Evolutionary conservation across 805 yeast genomes (phyloP), one percentile per base, ranked within the genome.

Genomic region (Candida anglica): DNA sequence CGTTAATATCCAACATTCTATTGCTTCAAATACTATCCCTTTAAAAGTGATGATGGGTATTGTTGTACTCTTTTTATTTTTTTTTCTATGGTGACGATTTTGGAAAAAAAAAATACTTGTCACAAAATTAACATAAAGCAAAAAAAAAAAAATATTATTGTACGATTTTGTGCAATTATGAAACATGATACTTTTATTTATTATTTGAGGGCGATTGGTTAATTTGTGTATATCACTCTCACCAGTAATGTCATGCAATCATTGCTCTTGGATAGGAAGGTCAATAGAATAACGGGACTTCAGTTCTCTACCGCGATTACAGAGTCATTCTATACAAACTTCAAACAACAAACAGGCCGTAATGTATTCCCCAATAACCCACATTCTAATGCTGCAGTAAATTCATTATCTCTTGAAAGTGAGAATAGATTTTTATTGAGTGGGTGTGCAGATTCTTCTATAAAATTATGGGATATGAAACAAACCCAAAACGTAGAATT

Each of bases 1-100:
- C 84, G 46, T 82, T 71, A 47, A 93, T 86, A 63, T 93, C 98
- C 66, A 93, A 79, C 98, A 93, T 91, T 26, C 10, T 21, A 21
- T n/a, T n/a, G n/a, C n/a, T n/a, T n/a, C n/a, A n/a, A n/a, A n/a
- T n/a, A n/a, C n/a, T n/a, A n/a, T n/a, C n/a, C n/a, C n/a, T n/a
- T n/a, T n/a, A n/a, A n/a, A n/a, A n/a, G n/a, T n/a, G 22, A 7
- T 19, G 22, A 10, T 7, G 22, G 6, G 22, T 19, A 6, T 6
- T 19, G 22, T 7, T 19, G 22, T 7, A 6, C 10, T 10, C 26
- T 14, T n/a, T 5, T 23, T 23, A 11, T 23, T 23, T 23, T 23
- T 23, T 23, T 23, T 23, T 11, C 6, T 14, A 23, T 6, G 14
- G 13, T 6, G 14, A 14, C 7, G 13, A 23, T 11, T 7, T 23